A percentile compares a stretch with the other conserved stretches of the same genome.
phyloP scores from a whole-genome alignment of 2,329 filamentous ascomycete genomes.

The Penicillium sp. region DNA sequence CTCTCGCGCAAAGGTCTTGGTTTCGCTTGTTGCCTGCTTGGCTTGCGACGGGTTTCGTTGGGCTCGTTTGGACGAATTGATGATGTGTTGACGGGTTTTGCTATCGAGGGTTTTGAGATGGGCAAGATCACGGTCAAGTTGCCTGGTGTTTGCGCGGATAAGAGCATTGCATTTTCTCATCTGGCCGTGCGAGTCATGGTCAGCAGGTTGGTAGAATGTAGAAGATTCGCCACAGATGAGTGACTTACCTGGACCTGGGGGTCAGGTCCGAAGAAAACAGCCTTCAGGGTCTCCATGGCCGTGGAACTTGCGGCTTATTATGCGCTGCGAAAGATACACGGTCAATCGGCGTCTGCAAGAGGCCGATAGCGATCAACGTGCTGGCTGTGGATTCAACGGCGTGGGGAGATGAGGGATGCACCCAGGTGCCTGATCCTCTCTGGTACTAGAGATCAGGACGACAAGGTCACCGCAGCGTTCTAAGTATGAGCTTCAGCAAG shows the following conservation, averaged over 20 bases:
- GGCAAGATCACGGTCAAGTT: slow-evolving; percentile 90
- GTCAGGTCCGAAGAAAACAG: slow-evolving; percentile 88
- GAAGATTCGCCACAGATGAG: not conserved
- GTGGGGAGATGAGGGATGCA: not conserved
- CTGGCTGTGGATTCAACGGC: not conserved
- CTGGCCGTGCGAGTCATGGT: slow-evolving; percentile 53
- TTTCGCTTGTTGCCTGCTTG: slow-evolving; percentile 78
- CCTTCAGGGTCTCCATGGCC: slow-evolving; percentile 82
- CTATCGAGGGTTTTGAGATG: slow-evolving; percentile 76
- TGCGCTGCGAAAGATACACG: not conserved
- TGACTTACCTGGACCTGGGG: slow-evolving; percentile 82
- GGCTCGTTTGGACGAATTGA: slow-evolving; percentile 79
- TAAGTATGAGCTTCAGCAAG: not conserved
- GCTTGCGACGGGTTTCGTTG: slow-evolving; percentile 78
- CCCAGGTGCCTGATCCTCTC: not conserved
- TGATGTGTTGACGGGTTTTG: slow-evolving; percentile 84
- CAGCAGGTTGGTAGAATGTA: slow-evolving; percentile 7
- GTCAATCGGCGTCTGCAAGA: not conserved
- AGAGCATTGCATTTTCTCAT: slow-evolving; percentile 93
- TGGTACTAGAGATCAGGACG: not conserved
- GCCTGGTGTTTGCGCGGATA: slow-evolving; percentile 86
- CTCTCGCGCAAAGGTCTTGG: slow-evolving; percentile 85
- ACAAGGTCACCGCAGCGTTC: not conserved
- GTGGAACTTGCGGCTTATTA: not conserved
- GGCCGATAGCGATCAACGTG: not conserved